Percentiles rank a stretch among this genome's conserved stretches.
These are phyloP conservation scores for Globisporangium polare DNA, from an alignment of 352 stramenopile genomes.

Conservation along the genomic window DNA sequence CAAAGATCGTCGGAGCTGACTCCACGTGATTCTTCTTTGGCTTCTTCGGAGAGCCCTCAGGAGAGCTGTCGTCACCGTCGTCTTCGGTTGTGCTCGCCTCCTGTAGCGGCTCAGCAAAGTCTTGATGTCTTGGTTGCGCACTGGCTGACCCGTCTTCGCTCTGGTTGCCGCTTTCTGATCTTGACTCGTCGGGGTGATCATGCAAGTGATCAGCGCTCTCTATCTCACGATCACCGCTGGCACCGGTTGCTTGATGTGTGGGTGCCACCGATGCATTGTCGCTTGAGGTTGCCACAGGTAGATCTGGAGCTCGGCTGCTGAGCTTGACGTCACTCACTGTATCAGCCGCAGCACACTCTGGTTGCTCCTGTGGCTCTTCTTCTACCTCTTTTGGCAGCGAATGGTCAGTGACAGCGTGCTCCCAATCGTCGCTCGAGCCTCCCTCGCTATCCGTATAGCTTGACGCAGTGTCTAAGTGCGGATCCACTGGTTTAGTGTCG, in stretches of 20 bases:
- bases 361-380: neutral
- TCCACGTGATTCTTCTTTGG: neutral
- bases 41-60: neutral
- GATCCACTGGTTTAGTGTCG: neutral
- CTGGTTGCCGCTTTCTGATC: neutral
- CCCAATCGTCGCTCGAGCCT: neutral
- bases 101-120: neutral
- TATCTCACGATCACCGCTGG: neutral
- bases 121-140: neutral
- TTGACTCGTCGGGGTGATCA: neutral
- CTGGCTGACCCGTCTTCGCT: neutral
- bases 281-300: neutral
- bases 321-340: neutral
- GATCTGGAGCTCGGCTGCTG: neutral
- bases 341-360: neutral
- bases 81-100: neutral
- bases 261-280: neutral
- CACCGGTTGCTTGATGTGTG: neutral
- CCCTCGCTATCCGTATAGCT: conserved; percentile 5
- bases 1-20: conserved; percentile 7
- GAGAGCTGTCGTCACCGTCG: neutral
- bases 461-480: neutral
- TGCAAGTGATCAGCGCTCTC: neutral
- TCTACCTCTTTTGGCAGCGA: neutral
- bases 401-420: neutral